Evolutionary conservation across 2,329 filamentous ascomycete species (phyloP), one percentile per base, ranked within the genome.

Genomic region (Alternaria atra): DNA sequence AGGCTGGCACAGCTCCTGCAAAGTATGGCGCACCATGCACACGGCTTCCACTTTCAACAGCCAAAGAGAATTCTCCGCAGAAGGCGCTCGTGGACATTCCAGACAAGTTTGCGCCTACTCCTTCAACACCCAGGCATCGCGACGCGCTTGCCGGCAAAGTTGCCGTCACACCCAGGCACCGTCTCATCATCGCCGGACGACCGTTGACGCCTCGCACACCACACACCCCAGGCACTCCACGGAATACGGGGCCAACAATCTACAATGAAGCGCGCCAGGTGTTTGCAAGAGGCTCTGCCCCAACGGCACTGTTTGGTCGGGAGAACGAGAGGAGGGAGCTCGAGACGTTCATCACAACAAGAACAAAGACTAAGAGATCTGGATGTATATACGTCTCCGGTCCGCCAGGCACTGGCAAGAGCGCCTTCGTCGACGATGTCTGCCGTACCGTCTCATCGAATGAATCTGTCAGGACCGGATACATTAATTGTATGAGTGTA

Each of bases 401-500:
- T 0, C 95, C 95, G 4, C 95, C 95, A 2, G 95, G 95, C 10
- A 99, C 95, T 0, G 95, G 95, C 55, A 99, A 99, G 82, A 98
- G 94, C 77, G 95, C 95, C 30, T 90, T 98, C 84, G 89, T 98
- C 63, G 89, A 89, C 64, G 90, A 96, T 75, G 87, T 97, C 52
- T 91, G 91, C 48, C 82, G 87, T 48, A 83, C 88, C 43, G 80
- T 90, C 50, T 81, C 82, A 34, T 81, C 84, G 15, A 78, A 82
- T 2, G 72, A 78, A 12, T 78, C 78, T 4, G 82, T 95, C 54
- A 89, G 87, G 71, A 89, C 90, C 54, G 89, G 89, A 2, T 94
- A 94, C 73, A 86, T 99, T 84, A 99, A 99, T 77, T 99, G 95
- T 80, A 97, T 97, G 89, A 97, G 94, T 79, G 89, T 97, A 79